These are phyloP conservation scores for Penicillium arizonense DNA, from an alignment of 495 filamentous ascomycete genomes.

Conservation along the genomic window DNA sequence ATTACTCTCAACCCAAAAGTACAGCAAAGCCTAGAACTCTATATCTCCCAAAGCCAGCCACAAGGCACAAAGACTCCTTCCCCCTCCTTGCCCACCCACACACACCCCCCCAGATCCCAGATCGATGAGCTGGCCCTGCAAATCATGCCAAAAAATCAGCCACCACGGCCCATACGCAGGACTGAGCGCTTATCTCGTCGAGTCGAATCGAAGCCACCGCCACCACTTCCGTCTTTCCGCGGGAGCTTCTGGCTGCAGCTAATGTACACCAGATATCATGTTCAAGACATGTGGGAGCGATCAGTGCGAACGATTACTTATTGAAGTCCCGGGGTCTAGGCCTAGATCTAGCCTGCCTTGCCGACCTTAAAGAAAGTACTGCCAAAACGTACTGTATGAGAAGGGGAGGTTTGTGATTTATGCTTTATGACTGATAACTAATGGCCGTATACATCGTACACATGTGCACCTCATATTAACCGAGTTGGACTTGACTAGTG, in stretches of 20 bases:
- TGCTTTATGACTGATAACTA: too few relatives aligned
- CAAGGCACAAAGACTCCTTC: background rate
- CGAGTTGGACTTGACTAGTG: too few relatives aligned
- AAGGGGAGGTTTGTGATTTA: too few relatives aligned
- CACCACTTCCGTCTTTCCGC: slow-evolving; percentile 12
- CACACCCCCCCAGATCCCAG: background rate
- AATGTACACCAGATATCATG: slow-evolving; percentile 24
- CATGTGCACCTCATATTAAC: too few relatives aligned
- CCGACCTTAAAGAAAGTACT: background rate
- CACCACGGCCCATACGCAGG: slow-evolving; percentile 2
- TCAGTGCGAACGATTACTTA: slow-evolving; percentile 11
- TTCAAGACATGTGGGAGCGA: slow-evolving; percentile 24
- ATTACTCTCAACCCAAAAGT: background rate
- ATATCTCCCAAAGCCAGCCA: background rate
- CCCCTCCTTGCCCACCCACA: background rate
- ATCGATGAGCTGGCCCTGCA: slow-evolving; percentile 7
- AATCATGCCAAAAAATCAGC: background rate
- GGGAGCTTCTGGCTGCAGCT: slow-evolving; percentile 19
- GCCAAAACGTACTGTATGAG: too few relatives aligned
- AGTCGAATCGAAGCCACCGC: slow-evolving; percentile 15
- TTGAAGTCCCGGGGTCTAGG: background rate
- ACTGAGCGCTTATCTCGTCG: slow-evolving; percentile 28
- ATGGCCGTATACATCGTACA: too few relatives aligned
- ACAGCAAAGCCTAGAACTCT: background rate
- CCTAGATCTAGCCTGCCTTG: slow-evolving; percentile 1